phyloP scores from a whole-genome alignment of 2,329 filamentous ascomycete genomes.

The Emericellopsis atlantica region DNA sequence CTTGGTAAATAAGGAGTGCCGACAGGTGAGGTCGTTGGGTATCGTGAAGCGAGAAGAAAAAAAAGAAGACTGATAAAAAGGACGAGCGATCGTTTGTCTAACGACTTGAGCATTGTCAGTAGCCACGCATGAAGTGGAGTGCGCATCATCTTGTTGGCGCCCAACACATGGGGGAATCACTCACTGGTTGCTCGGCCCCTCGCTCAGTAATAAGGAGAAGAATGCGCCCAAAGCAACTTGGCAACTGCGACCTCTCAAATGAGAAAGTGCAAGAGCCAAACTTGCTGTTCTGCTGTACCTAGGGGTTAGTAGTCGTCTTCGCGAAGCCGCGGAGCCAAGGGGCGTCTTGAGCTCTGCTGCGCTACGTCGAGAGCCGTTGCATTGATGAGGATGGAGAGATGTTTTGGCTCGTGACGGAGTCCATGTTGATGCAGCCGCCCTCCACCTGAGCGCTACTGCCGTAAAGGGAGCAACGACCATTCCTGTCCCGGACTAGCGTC shows the following conservation, averaged over 20 bases:
- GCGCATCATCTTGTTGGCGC: background rate
- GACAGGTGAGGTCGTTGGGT: background rate
- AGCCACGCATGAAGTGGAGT: background rate
- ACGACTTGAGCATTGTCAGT: background rate
- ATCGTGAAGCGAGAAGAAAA: background rate
- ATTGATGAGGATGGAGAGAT: slow-evolving; percentile 6
- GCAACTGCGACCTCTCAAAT: too few relatives aligned
- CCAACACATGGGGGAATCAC: too few relatives aligned
- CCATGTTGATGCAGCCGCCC: slow-evolving; percentile 8
- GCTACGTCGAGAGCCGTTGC: slow-evolving; percentile 3
- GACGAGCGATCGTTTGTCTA: too few relatives aligned
- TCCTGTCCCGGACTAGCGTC: background rate
- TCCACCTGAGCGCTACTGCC: background rate
- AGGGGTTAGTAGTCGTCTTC: too few relatives aligned
- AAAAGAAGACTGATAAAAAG: background rate
- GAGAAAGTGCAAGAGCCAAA: too few relatives aligned
- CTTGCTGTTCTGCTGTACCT: too few relatives aligned
- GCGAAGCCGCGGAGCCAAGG: slow-evolving; percentile 4
- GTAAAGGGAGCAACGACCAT: slow-evolving; percentile 3
- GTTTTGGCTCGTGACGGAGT: slow-evolving; percentile 14
- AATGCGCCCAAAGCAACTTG: too few relatives aligned
- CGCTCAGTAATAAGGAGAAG: too few relatives aligned
- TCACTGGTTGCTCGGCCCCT: too few relatives aligned
- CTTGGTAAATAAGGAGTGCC: background rate
- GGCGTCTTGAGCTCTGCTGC: slow-evolving; percentile 1